A percentile compares a stretch with the other conserved stretches of the same genome.
Conservation (phyloP, 352 stramenopile species). For the Phytophthora megakarya region DNA sequence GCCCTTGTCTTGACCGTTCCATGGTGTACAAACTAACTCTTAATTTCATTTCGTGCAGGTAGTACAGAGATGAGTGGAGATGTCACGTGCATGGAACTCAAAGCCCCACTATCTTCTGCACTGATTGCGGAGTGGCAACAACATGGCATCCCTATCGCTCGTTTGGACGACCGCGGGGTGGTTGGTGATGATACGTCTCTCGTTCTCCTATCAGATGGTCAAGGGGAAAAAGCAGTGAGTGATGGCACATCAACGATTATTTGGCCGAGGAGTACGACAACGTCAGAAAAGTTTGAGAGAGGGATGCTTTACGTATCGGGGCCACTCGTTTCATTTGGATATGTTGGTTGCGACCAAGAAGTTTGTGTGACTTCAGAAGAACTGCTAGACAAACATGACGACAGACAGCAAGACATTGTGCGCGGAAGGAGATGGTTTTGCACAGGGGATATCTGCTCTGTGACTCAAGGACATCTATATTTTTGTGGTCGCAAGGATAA, state of each 20-base stretch:
- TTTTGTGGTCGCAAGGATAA: conserved; percentile 51
- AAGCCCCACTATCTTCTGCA: conserved; percentile 19
- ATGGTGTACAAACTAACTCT: not conserved
- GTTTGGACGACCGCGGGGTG: conserved; percentile 10
- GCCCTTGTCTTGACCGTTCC: not conserved
- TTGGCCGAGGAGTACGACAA: conserved; percentile 12
- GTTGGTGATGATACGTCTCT: conserved; percentile 39
- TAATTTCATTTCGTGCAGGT: conserved; percentile 29
- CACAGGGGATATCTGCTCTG: conserved; percentile 53
- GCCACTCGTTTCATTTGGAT: conserved; percentile 38
- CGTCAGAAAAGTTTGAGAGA: not conserved
- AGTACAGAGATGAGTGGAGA: conserved; percentile 73
- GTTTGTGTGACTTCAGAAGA: conserved; percentile 6
- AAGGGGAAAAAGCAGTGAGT: not conserved
- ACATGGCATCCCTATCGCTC: conserved; percentile 55
- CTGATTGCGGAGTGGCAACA: conserved; percentile 35
- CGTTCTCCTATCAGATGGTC: conserved; percentile 21
- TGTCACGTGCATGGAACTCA: conserved; percentile 50
- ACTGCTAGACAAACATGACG: not conserved
- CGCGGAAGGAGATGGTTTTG: conserved; percentile 28
- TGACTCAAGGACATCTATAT: conserved; percentile 40
- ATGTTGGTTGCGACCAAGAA: conserved; percentile 19
- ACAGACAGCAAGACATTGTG: not conserved
- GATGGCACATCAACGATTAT: conserved; percentile 2
- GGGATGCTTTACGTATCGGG: conserved; percentile 51